Conservation (phyloP, 2,329 filamentous ascomycete genomes). For the Hirsutella thompsonii region DNA sequence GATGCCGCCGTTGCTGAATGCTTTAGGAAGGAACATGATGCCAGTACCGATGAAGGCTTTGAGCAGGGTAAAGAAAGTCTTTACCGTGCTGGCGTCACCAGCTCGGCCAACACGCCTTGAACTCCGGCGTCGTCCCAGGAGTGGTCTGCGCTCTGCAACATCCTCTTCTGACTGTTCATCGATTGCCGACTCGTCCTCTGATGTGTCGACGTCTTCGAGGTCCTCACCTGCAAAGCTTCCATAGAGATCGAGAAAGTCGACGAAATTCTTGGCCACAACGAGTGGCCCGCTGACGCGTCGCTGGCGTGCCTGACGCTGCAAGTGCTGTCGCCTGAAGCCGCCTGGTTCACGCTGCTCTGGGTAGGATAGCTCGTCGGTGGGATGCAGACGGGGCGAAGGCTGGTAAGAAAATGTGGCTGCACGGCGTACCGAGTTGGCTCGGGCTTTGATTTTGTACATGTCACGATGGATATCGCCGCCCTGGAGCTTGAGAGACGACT, state of each 20-base stretch:
- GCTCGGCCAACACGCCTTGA: constrained; percentile 28
- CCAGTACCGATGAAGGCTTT: constrained; percentile 72
- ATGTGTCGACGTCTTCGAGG: constrained; percentile 31
- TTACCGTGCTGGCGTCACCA: constrained; percentile 54
- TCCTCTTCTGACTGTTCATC: constrained; percentile 27
- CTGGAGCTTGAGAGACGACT: constrained; percentile 57
- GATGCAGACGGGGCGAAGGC: constrained; percentile 16
- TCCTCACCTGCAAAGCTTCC: constrained; percentile 69
- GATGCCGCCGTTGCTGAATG: constrained; percentile 66
- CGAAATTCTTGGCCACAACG: constrained; percentile 55
- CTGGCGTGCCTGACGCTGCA: constrained; percentile 26
- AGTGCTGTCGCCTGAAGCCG: constrained; percentile 33
- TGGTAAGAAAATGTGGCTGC: constrained; percentile 55
- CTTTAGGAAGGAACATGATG: constrained; percentile 72
- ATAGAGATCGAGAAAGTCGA: constrained; percentile 65
- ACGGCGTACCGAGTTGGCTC: constrained; percentile 36
- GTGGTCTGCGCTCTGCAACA: constrained; percentile 42
- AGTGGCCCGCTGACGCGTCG: constrained; percentile 20
- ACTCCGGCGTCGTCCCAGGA: constrained; percentile 35
- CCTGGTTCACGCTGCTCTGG: constrained; percentile 28
- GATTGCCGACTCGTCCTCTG: constrained; percentile 45
- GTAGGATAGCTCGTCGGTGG: constrained; percentile 17
- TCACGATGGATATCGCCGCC: constrained; percentile 71
- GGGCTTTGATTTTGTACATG: constrained; percentile 59
- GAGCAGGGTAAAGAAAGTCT: constrained; percentile 66